phyloP scores from a whole-genome alignment of 257 asterid genomes.

The Misopates orontium region DNA sequence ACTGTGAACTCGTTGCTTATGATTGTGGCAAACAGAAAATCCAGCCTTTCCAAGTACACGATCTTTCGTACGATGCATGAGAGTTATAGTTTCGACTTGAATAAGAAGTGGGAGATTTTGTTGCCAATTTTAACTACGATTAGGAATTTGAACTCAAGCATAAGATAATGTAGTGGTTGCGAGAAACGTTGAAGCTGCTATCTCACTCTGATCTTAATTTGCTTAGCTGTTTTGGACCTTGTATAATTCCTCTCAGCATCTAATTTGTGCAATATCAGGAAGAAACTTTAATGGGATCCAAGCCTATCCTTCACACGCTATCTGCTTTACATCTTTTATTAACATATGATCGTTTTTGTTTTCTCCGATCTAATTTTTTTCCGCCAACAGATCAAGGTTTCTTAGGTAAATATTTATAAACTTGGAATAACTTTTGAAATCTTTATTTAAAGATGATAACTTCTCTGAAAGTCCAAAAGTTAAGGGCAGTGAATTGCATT shows the following conservation, averaged over 20 bases:
- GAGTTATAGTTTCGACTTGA: slow-evolving; percentile 6
- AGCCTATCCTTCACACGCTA: neutral
- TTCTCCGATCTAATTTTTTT: neutral
- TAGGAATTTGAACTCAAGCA: slow-evolving; percentile 2
- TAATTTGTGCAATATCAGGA: neutral
- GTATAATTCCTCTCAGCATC: slow-evolving; percentile 16
- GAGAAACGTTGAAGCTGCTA: slow-evolving; percentile 5
- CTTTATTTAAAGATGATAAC: slow-evolving; percentile 1
- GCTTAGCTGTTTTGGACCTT: slow-evolving; percentile 16
- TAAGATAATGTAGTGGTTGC: slow-evolving; percentile 17
- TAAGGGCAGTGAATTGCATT: neutral
- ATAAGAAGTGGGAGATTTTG: slow-evolving; percentile 1
- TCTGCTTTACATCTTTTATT: neutral
- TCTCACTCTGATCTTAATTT: slow-evolving; percentile 1
- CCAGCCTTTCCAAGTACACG: slow-evolving; percentile 82
- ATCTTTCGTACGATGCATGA: slow-evolving; percentile 8
- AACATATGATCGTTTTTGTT: neutral
- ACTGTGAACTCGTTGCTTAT: slow-evolving; percentile 94
- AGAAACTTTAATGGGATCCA: neutral
- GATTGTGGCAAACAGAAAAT: slow-evolving; percentile 90
- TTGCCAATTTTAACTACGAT: neutral
- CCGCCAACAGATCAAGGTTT: neutral
- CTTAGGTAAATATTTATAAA: neutral
- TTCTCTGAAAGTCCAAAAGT: slow-evolving; percentile 10
- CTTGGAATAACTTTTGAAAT: neutral